Conservation (phyloP, 345 rosid genomes). For the Gossypium ekmanianum region DNA sequence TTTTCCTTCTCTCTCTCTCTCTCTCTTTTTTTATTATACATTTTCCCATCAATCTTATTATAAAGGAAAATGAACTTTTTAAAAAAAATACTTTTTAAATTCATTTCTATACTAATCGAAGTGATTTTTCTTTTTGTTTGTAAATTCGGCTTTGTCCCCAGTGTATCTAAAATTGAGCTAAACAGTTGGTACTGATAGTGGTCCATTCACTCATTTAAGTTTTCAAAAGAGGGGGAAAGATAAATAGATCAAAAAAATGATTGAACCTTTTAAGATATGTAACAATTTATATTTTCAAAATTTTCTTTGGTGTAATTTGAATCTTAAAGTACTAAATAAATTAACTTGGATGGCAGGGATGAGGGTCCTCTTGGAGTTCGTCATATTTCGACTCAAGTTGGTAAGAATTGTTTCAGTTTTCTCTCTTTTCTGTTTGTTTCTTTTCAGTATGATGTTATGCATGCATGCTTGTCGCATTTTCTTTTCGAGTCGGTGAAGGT, state of each 20-base stretch:
- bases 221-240: not conserved
- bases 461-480: not conserved
- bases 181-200: not conserved
- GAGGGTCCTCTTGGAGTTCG: slow-evolving; percentile 70
- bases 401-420: slow-evolving; percentile 39
- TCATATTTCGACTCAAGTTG: slow-evolving; percentile 80
- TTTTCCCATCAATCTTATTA: not conserved
- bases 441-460: not conserved
- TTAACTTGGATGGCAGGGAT: slow-evolving; percentile 51
- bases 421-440: not conserved
- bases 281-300: not conserved
- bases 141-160: not conserved
- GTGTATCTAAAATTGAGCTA: not conserved
- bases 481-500: slow-evolving; percentile 6
- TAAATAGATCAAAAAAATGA: not conserved
- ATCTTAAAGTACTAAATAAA: slow-evolving; percentile 4
- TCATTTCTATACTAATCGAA: too few species aligned
- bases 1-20: not conserved
- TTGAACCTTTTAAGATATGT: not conserved
- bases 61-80: not conserved
- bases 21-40: too few species aligned
- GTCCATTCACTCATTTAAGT: not conserved
- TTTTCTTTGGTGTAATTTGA: slow-evolving; percentile 2
- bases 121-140: not conserved
- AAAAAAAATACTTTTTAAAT: not conserved